phyloP scores from a whole-genome alignment of 129 eudicot species.

The Lactuca sativa region DNA sequence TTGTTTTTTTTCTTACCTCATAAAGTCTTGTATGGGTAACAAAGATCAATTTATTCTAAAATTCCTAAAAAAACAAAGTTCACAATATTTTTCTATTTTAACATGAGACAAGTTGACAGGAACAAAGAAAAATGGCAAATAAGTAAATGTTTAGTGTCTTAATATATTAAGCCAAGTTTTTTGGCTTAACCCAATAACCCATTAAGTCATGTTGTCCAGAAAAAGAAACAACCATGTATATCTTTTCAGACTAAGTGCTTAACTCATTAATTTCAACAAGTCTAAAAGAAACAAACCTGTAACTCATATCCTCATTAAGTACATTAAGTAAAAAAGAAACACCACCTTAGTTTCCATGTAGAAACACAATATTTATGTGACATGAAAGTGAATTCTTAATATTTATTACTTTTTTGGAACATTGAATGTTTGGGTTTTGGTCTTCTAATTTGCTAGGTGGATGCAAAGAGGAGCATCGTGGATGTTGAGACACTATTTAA shows the following conservation, averaged over 20 bases:
- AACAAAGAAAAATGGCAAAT: not conserved
- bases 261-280: not conserved
- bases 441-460: conserved; percentile 3
- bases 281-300: not conserved
- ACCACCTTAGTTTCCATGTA: not conserved
- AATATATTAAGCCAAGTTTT: no score
- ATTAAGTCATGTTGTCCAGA: not conserved
- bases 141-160: not conserved
- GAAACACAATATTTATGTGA: not conserved
- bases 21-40: no score
- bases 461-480: not conserved
- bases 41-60: no score
- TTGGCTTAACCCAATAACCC: not conserved
- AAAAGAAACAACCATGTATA: no score
- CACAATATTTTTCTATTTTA: no score
- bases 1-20: no score
- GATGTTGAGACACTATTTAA: conserved; percentile 34
- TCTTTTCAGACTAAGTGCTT: not conserved
- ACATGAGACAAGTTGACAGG: no score
- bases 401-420: not conserved
- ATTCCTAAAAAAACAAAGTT: no score
- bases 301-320: no score
- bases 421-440: not conserved
- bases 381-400: not conserved
- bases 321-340: no score